phyloP scores from a whole-genome alignment of 2,329 filamentous ascomycete genomes.

The Aureobasidium sp. region DNA sequence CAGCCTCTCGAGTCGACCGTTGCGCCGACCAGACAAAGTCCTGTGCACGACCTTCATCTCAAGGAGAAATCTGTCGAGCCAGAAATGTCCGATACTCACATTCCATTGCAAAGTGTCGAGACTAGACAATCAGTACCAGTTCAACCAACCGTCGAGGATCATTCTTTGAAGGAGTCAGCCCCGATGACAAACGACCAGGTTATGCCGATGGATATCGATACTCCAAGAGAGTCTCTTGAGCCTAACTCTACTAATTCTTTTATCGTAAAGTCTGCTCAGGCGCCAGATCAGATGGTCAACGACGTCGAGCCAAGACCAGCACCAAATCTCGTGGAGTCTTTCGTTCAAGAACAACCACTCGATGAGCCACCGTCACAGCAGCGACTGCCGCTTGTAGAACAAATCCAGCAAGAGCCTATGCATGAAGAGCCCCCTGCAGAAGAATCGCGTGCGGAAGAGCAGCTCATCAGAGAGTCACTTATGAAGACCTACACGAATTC shows the following conservation, averaged over 20 bases:
- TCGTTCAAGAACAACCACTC: background rate
- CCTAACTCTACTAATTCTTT: background rate
- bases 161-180: background rate
- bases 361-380: background rate
- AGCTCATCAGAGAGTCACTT: background rate
- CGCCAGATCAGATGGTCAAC: background rate
- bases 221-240: background rate
- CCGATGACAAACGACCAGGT: background rate
- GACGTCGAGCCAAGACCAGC: background rate
- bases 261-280: background rate
- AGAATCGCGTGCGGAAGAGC: background rate
- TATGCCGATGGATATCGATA: background rate
- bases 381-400: background rate
- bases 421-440: background rate
- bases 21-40: background rate
- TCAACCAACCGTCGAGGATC: background rate
- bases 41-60: background rate
- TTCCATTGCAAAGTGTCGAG: background rate
- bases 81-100: background rate
- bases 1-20: background rate
- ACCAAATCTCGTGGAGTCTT: background rate
- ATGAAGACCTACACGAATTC: background rate
- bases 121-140: background rate
- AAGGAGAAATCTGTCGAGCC: background rate
- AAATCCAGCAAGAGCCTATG: background rate